Evolutionary conservation across 495 filamentous ascomycete species (phyloP).

Genomic region (Jackrogersella minutella): DNA sequence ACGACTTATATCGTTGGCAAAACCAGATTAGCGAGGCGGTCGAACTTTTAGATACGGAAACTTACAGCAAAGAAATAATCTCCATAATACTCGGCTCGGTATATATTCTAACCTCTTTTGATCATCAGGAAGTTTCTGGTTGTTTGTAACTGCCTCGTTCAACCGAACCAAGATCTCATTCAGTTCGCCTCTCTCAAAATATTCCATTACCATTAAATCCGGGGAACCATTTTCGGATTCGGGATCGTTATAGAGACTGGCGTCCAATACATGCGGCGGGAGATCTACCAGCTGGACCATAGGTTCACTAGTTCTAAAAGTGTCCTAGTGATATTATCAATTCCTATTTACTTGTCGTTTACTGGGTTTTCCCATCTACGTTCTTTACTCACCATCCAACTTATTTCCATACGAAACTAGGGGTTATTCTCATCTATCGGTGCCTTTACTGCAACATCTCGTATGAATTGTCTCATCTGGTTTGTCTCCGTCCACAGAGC

Average conservation of each 20-base stretch:
- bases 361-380: neutral
- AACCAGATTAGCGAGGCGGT: neutral
- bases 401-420: conserved; percentile 13
- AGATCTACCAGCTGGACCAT: conserved; percentile 15
- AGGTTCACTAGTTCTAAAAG: conserved; percentile 17
- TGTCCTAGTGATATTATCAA: conserved; percentile 2
- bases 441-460: conserved; percentile 23
- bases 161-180: conserved; percentile 21
- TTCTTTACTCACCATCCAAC: conserved; percentile 24
- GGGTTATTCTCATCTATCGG: conserved; percentile 8
- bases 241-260: conserved; percentile 7
- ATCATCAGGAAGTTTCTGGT: neutral
- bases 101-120: conserved; percentile 26
- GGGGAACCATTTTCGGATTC: neutral
- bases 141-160: conserved; percentile 17
- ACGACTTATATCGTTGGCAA: conserved; percentile 7
- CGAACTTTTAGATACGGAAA: neutral
- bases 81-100: conserved; percentile 27
- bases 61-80: conserved; percentile 31
- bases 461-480: neutral
- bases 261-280: neutral
- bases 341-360: neutral
- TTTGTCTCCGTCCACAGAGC: conserved; percentile 13
- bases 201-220: conserved; percentile 27
- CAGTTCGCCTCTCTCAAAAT: conserved; percentile 22